Conservation (phyloP, 352 stramenopile genomes). For the Phytopythium boreale region DNA sequence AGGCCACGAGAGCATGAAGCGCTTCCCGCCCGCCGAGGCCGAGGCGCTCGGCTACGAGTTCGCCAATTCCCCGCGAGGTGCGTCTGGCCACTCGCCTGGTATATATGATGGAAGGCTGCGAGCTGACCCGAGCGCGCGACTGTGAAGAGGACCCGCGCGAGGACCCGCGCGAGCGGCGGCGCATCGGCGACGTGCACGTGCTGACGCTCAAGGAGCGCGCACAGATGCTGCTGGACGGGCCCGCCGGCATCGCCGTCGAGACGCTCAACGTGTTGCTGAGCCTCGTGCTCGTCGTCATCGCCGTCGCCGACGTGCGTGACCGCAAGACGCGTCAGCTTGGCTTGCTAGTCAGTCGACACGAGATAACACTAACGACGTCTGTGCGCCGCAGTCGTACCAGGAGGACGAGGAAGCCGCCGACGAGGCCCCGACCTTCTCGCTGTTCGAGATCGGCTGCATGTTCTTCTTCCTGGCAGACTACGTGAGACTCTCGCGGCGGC, state of each 20-base stretch:
- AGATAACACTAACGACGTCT: neutral
- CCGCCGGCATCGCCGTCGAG: slow-evolving; percentile 30
- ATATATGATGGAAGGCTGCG: neutral
- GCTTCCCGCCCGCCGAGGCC: neutral
- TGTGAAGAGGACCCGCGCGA: neutral
- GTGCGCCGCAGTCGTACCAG: slow-evolving; percentile 31
- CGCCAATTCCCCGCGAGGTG: slow-evolving; percentile 4
- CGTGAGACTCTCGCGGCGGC: slow-evolving; percentile 19
- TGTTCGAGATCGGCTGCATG: slow-evolving; percentile 35
- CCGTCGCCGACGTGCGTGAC: slow-evolving; percentile 30
- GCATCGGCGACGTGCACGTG: slow-evolving; percentile 40
- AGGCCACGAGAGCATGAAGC: too few species aligned
- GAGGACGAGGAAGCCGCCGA: slow-evolving; percentile 1
- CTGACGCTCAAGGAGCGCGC: slow-evolving; percentile 38
- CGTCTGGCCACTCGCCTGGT: neutral
- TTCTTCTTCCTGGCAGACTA: slow-evolving; percentile 51
- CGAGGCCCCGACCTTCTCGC: slow-evolving; percentile 17
- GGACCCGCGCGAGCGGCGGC: slow-evolving; percentile 3
- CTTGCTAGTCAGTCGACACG: too few species aligned
- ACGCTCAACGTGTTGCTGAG: slow-evolving; percentile 43
- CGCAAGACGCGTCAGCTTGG: too few species aligned
- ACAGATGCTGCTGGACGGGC: slow-evolving; percentile 41
- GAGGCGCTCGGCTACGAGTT: slow-evolving; percentile 7
- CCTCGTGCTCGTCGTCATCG: slow-evolving; percentile 38
- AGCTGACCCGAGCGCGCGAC: neutral